Percentiles rank a stretch among this genome's conserved stretches.
Evolutionary conservation across 495 filamentous ascomycete genomes (phyloP).

Genomic region (Neurospora intermedia): DNA sequence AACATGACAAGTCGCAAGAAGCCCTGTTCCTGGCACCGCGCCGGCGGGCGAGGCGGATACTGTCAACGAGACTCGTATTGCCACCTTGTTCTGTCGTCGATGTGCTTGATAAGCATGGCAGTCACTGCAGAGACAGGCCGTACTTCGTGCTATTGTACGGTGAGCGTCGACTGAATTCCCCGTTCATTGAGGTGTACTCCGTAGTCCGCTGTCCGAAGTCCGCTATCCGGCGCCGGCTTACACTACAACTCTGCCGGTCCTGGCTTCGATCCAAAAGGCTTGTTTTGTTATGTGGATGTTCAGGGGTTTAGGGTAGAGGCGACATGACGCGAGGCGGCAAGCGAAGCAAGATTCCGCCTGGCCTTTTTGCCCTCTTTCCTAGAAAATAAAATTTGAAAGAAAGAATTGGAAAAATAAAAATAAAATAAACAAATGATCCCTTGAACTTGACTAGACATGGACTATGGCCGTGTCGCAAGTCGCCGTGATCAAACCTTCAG

Average conservation of each 20-base stretch:
- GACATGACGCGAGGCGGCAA: neutral
- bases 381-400: no score
- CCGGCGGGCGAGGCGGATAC: neutral
- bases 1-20: neutral
- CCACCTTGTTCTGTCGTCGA: neutral
- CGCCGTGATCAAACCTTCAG: no score
- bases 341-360: neutral
- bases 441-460: no score
- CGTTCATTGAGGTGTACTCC: neutral
- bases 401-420: no score
- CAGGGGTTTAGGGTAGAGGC: neutral
- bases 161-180: neutral
- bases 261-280: neutral
- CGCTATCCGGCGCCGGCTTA: neutral
- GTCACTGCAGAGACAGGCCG: no score
- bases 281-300: neutral
- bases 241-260: neutral
- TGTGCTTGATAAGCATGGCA: neutral
- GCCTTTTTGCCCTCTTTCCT: neutral
- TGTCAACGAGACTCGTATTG: neutral
- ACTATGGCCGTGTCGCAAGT: no score
- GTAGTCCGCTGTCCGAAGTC: neutral
- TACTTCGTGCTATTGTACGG: neutral
- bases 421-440: no score
- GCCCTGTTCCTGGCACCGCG: neutral